Conservation (phyloP, 495 filamentous ascomycete genomes). For the Corynascus novoguineensis region DNA sequence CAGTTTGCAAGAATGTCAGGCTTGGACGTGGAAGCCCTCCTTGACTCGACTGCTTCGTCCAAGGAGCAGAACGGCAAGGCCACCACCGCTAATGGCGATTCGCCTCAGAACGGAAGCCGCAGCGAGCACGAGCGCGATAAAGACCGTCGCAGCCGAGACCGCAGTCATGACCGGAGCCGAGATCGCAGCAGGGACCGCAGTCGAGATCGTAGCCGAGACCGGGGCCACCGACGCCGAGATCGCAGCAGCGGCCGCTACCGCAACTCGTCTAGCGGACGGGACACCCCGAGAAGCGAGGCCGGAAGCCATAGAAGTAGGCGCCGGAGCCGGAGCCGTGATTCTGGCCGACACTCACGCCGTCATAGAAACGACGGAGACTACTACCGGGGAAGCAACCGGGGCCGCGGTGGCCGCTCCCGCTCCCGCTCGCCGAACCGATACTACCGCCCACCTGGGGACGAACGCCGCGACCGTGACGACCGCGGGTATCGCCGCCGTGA, state of each 20-base stretch:
- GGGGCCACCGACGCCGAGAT: constrained; percentile 61
- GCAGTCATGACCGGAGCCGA: constrained; percentile 35
- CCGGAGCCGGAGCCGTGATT: constrained; percentile 76
- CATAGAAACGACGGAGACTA: constrained; percentile 67
- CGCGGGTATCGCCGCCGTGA: constrained; percentile 46
- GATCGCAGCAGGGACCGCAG: constrained; percentile 44
- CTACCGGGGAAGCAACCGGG: constrained; percentile 60
- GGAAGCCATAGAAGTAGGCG: constrained; percentile 82
- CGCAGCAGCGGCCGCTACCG: constrained; percentile 53
- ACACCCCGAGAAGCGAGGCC: constrained; percentile 70
- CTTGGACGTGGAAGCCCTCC: constrained; percentile 87
- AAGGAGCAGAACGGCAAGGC: constrained; percentile 41
- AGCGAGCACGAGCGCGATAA: constrained; percentile 38
- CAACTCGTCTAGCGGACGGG: constrained; percentile 39
- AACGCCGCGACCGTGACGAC: constrained; percentile 47
- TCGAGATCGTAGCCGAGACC: constrained; percentile 54
- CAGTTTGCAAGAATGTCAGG: constrained; percentile 60
- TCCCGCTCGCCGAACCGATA: constrained; percentile 74
- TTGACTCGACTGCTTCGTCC: constrained; percentile 75
- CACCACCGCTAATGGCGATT: constrained; percentile 34
- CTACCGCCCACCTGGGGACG: constrained; percentile 64
- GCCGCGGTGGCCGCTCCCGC: constrained; percentile 50
- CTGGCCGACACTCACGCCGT: constrained; percentile 72
- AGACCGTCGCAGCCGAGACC: constrained; percentile 30
- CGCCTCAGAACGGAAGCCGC: constrained; percentile 53